A percentile compares a stretch with the other conserved stretches of the same genome.
phyloP scores from a whole-genome alignment of 1,284 basidiomycete species.

The Fomitopsis palustris region DNA sequence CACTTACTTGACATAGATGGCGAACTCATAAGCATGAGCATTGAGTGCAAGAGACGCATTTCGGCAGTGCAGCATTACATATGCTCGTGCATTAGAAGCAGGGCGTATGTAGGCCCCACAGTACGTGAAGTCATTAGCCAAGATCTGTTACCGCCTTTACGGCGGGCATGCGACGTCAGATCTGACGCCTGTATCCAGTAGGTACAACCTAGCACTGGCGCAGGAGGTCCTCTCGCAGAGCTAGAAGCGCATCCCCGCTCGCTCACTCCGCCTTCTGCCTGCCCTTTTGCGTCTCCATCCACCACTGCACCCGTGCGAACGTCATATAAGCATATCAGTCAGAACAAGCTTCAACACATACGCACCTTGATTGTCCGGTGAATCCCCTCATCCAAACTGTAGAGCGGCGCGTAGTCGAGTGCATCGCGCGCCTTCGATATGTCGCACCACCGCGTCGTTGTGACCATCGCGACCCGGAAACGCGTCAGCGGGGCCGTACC shows the following conservation, averaged over 20 bases:
- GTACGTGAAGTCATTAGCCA: background rate
- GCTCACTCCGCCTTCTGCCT: constrained; percentile 2
- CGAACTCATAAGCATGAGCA: too few relatives aligned
- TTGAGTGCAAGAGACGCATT: too few relatives aligned
- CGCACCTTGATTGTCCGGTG: constrained; percentile 3
- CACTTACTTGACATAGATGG: too few relatives aligned
- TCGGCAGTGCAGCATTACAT: too few relatives aligned
- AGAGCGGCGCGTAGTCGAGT: constrained; percentile 5
- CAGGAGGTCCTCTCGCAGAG: background rate
- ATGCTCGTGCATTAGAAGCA: background rate
- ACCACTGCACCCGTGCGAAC: background rate
- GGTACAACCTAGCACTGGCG: background rate
- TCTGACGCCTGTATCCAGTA: background rate
- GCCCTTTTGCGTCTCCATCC: constrained; percentile 4
- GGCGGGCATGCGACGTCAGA: background rate
- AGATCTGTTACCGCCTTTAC: background rate
- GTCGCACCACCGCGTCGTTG: constrained; percentile 7
- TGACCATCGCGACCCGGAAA: constrained; percentile 5
- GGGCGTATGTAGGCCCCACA: background rate
- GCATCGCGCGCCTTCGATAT: constrained; percentile 6
- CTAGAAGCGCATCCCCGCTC: background rate
- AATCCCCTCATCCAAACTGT: constrained; percentile 4
- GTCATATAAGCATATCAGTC: background rate
- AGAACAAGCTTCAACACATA: background rate
- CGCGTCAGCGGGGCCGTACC: background rate